Base-by-base conservation (phyloP, 2,329 filamentous ascomycete species). In the Sporothrix dimorphospora region DNA sequence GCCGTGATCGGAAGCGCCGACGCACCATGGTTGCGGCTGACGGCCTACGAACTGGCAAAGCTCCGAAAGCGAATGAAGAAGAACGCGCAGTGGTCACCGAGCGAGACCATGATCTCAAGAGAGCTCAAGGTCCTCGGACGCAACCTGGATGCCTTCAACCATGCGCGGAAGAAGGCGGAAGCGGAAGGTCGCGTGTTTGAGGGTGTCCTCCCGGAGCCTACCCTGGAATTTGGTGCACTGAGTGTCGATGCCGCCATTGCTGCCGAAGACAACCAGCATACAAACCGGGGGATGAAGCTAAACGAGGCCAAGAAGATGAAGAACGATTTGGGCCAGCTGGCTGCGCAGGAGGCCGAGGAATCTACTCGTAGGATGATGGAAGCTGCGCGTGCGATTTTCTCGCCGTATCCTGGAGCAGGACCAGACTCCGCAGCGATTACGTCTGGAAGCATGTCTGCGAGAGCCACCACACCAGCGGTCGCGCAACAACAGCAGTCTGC, bases 31-130 rank as follows among this genome's bases (percentile, higher is more conserved):
- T 82, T 91, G 30, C 88, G 89, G 76, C 83, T 92, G 49, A 91
- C 89, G 7, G 83, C 85, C 19, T 91, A 88, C 74, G 90, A 92
- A 78, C 83, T 92, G 63, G 89, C 89, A 0, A 87, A 89, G 74
- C 84, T 96, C 8, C 85, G 93, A 73, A 96, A 96, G 81, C 87
- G 91, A 21, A 96, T 96, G 93, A 96, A 96, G 86, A 96, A 96
- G 85, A 96, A 96, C 78, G 91, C 92, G 0, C 90, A 92, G 4
- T 96, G 93, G 93, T 90, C 89, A 2, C 93, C 93, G 0, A 94
- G 92, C 74, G 91, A 93, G 76, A 94, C 93, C 0, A 96, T 96
- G 93, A 92, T 95, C 75, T 88, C 91, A 19, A 86, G 92, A 40
- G 92, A 95, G 80, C 86, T 96, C 0, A 92, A 92, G 79, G 84